Evolutionary conservation across 2,329 filamentous ascomycete species (phyloP).

Genomic region (Aspergillus sp.): DNA sequence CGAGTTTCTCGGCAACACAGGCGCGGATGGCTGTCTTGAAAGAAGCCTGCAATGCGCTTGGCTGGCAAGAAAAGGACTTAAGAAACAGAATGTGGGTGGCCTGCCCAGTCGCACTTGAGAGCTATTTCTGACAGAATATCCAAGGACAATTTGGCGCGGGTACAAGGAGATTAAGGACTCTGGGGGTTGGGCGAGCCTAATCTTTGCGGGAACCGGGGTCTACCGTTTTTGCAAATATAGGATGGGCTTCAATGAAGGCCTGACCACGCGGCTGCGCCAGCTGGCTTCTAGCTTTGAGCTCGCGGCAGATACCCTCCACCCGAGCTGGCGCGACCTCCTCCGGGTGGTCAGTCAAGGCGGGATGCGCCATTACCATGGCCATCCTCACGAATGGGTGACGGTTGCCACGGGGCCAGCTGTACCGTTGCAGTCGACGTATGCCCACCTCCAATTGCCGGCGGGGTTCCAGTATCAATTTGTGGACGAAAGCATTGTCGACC

Average conservation of each 20-base stretch:
- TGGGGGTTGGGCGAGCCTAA: constrained; percentile 47
- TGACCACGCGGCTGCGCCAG: constrained; percentile 39
- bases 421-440: constrained; percentile 13
- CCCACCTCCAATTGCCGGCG: constrained; percentile 8
- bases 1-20: constrained; percentile 37
- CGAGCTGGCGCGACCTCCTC: constrained; percentile 43
- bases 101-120: neutral
- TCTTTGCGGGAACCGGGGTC: constrained; percentile 50
- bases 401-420: constrained; percentile 5
- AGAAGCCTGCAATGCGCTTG: constrained; percentile 46
- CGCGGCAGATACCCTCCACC: constrained; percentile 45
- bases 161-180: constrained; percentile 51
- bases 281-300: constrained; percentile 43
- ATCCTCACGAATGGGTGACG: constrained; percentile 19
- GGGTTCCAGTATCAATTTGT: constrained; percentile 16
- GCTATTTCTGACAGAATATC: neutral
- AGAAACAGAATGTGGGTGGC: constrained; percentile 34
- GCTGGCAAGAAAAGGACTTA: constrained; percentile 50
- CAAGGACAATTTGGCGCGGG: constrained; percentile 45
- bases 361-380: constrained; percentile 11
- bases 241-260: constrained; percentile 43
- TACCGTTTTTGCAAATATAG: constrained; percentile 54
- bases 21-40: constrained; percentile 44
- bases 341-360: constrained; percentile 13
- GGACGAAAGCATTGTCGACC: constrained; percentile 43